Evolutionary conservation across 2,329 filamentous ascomycete genomes (phyloP).

Genomic region (Dactylellina cionopaga): DNA sequence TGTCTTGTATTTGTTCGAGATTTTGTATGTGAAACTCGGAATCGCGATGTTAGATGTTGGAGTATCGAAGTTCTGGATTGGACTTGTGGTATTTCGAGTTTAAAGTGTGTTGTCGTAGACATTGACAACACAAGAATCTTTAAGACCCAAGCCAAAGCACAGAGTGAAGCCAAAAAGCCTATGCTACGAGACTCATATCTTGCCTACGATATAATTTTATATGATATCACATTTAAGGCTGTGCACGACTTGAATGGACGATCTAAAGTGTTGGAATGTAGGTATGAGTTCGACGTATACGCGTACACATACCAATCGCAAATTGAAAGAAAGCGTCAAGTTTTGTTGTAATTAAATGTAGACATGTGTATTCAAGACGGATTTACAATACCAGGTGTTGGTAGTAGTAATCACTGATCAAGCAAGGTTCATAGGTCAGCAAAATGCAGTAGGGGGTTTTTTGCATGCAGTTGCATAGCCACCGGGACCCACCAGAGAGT

Average conservation of each 20-base stretch:
- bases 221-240: too few relatives aligned
- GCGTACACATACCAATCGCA: neutral
- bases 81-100: conserved; percentile 15
- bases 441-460: neutral
- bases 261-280: neutral
- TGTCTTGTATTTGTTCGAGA: neutral
- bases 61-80: neutral
- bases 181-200: too few relatives aligned
- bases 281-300: neutral
- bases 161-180: too few relatives aligned
- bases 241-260: too few relatives aligned
- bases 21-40: neutral
- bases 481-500: conserved; percentile 19
- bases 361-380: neutral
- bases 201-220: too few relatives aligned
- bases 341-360: too few relatives aligned
- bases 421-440: conserved; percentile 21
- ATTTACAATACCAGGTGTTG: too few relatives aligned
- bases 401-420: too few relatives aligned
- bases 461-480: conserved; percentile 2
- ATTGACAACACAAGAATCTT: too few relatives aligned
- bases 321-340: neutral
- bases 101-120: neutral
- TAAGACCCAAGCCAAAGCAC: too few relatives aligned
- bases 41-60: neutral